These are phyloP conservation scores for Plectranthus barbatus DNA, from an alignment of 257 asterid species.

Conservation along the genomic window DNA sequence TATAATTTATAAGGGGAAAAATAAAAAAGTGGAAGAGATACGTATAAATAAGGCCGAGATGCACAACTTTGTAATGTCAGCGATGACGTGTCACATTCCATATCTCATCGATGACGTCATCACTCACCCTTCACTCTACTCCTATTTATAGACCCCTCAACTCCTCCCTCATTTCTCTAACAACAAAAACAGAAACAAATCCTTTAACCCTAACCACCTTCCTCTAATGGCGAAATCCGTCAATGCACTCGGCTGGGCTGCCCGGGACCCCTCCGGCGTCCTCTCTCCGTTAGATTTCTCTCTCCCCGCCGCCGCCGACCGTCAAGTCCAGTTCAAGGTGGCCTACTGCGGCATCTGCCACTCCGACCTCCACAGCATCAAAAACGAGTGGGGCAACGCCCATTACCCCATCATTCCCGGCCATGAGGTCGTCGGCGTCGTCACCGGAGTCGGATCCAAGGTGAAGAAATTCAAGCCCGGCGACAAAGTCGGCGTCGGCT, in stretches of 20 bases:
- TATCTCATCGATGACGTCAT: no score
- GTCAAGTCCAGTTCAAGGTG: slow-evolving; percentile 26
- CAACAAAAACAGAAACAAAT: no score
- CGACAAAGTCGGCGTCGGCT: slow-evolving; percentile 34
- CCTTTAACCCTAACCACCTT: no score
- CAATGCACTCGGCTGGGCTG: slow-evolving; percentile 32
- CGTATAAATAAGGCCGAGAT: no score
- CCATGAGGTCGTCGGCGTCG: slow-evolving; percentile 33
- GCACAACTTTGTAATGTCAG: no score
- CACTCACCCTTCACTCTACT: no score
- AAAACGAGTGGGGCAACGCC: slow-evolving; percentile 24
- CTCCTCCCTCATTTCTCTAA: no score
- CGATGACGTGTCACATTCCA: no score
- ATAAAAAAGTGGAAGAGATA: no score
- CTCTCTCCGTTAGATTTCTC: slow-evolving; percentile 28
- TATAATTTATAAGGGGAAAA: no score
- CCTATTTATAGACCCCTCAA: no score
- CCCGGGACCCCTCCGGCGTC: slow-evolving; percentile 23
- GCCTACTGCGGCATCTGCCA: slow-evolving; percentile 41
- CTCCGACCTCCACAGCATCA: slow-evolving; percentile 29
- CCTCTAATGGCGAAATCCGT: background rate
- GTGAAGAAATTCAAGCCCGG: slow-evolving; percentile 23
- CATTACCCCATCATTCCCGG: slow-evolving; percentile 37
- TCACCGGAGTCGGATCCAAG: slow-evolving; percentile 29
- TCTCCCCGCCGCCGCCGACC: slow-evolving; percentile 14